Base-by-base conservation (phyloP, 2,329 filamentous ascomycete genomes). In the Ascochyta lentis region DNA sequence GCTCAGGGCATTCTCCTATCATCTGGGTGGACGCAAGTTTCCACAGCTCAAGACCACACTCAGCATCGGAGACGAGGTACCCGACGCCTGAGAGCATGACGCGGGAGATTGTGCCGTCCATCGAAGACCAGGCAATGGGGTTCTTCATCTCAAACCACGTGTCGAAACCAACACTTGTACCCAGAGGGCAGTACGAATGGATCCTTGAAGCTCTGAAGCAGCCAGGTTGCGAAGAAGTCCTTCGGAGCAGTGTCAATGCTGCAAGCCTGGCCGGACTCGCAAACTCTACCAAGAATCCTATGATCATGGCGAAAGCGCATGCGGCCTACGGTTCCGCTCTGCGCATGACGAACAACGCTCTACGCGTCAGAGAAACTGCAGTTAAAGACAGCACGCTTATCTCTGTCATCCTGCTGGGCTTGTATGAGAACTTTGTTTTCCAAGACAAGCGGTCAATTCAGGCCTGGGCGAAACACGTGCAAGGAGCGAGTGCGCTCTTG, bases 371-470 rank as follows among this genome's bases (percentile, higher is more conserved):
- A 6, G 40, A 64, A 35, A 60, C 56, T 3, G 66, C 65, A 7
- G 45, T 56, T 7, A 63, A 65, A 56, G 66, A 71, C 31, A 68
- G 61, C 45, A 72, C 69, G 3, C 54, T 72, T 4, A 58, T 71
- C 5, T 61, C 69, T 9, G 67, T 71, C n/a, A 66, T 71, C 16
- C 58, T 72, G 59, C 63, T 76, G 6, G 68, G 72, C 5, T 56
- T 74, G 49, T 75, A 73, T 40, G 74, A 76, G 49, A 70, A 64
- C 44, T 66, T 73, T 22, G 63, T 64, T 7, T 72, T 67, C 37
- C 58, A 67, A 24, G 61, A 58, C 39, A 60, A 64, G 22, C 51
- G 63, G 16, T 72, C 73, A 8, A 47, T 74, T n/a, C 54, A 59
- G 43, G 61, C 68, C 4, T 76, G 72, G 71, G 60, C 56, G 24